Conservation (phyloP, 306 rosid genomes). For the Vicia faba region DNA sequence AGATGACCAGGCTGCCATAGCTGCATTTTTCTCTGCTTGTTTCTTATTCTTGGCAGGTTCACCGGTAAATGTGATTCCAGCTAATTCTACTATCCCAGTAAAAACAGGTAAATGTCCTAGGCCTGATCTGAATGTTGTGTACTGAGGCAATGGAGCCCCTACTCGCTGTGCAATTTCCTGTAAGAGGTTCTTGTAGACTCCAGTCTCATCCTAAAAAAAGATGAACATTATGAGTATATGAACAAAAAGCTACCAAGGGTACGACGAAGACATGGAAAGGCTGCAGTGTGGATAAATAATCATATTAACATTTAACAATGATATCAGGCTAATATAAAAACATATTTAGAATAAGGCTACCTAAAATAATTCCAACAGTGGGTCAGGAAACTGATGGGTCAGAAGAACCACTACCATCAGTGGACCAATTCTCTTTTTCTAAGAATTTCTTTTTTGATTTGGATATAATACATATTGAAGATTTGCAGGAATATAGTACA, state of each 20-base stretch:
- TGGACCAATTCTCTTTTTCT: background rate
- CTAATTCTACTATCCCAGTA: slow-evolving; percentile 90
- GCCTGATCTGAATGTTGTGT: slow-evolving; percentile 88
- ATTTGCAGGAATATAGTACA: background rate
- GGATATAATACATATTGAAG: background rate
- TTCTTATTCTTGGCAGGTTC: slow-evolving; percentile 91
- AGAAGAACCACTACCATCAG: background rate
- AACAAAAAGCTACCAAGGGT: slow-evolving; percentile 18
- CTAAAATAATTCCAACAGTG: slow-evolving; percentile 7
- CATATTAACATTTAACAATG: slow-evolving; percentile 20
- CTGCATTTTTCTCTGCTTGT: slow-evolving; percentile 97
- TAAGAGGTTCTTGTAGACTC: slow-evolving; percentile 89
- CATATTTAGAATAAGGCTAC: slow-evolving; percentile 5
- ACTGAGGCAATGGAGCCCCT: slow-evolving; percentile 91
- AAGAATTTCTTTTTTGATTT: background rate
- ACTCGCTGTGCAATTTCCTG: slow-evolving; percentile 96
- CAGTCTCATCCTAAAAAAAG: slow-evolving; percentile 77
- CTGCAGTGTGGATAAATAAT: background rate
- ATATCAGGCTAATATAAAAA: slow-evolving; percentile 8
- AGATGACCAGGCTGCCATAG: slow-evolving; percentile 98
- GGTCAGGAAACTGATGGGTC: background rate
- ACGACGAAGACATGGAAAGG: background rate
- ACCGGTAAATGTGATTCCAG: slow-evolving; percentile 86
- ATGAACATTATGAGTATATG: slow-evolving; percentile 33
- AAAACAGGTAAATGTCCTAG: slow-evolving; percentile 92